Evolutionary conservation across 768 basidiomycete genomes (phyloP).

Genomic region (Boletus speciosus): DNA sequence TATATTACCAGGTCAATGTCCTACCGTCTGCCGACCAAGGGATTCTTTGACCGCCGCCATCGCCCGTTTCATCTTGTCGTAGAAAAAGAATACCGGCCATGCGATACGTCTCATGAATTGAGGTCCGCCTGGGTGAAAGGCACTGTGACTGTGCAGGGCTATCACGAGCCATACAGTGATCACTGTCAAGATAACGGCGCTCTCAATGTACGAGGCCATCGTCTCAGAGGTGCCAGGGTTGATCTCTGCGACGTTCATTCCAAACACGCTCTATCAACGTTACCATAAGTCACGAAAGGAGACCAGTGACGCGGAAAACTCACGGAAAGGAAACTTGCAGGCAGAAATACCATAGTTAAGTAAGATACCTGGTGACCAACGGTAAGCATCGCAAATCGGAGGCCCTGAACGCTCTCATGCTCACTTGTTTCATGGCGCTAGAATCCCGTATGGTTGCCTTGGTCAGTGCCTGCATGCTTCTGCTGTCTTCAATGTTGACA

Average conservation of each 20-base stretch:
- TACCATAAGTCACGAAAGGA: background rate
- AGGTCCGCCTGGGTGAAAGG: constrained; percentile 15
- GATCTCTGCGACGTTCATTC: constrained; percentile 34
- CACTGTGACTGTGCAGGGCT: constrained; percentile 41
- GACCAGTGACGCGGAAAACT: background rate
- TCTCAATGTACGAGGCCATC: constrained; percentile 39
- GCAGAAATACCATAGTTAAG: constrained; percentile 60
- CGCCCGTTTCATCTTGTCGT: background rate
- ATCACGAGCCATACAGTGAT: constrained; percentile 55
- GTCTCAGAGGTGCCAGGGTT: constrained; percentile 23
- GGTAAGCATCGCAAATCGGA: background rate
- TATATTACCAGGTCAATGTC: too few relatives aligned
- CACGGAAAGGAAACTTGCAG: constrained; percentile 44
- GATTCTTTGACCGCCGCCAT: too few relatives aligned
- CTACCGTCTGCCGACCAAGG: too few relatives aligned
- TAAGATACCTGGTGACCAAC: constrained; percentile 44
- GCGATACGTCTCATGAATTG: constrained; percentile 7
- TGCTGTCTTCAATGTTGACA: constrained; percentile 58
- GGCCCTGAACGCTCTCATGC: background rate
- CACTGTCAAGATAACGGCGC: constrained; percentile 46
- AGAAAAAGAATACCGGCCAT: constrained; percentile 20
- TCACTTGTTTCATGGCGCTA: constrained; percentile 35
- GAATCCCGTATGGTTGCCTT: constrained; percentile 42
- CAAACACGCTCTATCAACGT: constrained; percentile 30
- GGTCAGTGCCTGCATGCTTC: constrained; percentile 50